Evolutionary conservation across 2,329 filamentous ascomycete genomes (phyloP).

Genomic region (Lachnellula arida): DNA sequence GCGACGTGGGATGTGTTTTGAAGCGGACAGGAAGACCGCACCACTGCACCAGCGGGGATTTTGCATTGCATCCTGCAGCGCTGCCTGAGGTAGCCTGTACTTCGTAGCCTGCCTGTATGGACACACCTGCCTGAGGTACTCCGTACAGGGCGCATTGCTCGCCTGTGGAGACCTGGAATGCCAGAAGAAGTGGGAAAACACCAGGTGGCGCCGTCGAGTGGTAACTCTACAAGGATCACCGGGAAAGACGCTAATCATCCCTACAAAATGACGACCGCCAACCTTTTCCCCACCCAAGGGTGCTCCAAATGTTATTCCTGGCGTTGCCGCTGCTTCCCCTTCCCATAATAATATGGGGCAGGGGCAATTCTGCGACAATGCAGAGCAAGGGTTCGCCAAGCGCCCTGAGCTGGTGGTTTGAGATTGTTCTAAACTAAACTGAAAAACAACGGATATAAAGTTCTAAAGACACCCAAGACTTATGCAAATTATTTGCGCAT

Average conservation of each 20-base stretch:
- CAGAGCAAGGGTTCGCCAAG: background rate
- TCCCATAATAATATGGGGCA: background rate
- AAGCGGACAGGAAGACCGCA: conserved; percentile 6
- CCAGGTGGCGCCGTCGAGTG: background rate
- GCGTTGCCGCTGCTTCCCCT: background rate
- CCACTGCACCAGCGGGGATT: conserved; percentile 4
- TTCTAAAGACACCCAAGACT: background rate
- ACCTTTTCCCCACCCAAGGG: background rate
- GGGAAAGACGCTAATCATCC: background rate
- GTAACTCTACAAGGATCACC: background rate
- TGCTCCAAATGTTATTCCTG: background rate
- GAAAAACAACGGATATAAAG: background rate
- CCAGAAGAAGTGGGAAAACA: background rate
- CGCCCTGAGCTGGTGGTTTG: background rate
- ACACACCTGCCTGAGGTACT: background rate
- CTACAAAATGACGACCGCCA: background rate
- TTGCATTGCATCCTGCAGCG: conserved; percentile 5
- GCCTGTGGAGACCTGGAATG: background rate
- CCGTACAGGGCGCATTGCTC: no score
- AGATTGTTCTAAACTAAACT: background rate
- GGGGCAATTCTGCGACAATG: background rate
- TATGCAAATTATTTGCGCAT: background rate
- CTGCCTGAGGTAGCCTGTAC: background rate
- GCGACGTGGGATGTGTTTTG: conserved; percentile 25
- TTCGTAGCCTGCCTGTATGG: background rate